Evolutionary conservation across 192 early-diverging fungal genomes (phyloP), one percentile per base, ranked within the genome.

Genomic region (Phlyctochytrium planicorne): DNA sequence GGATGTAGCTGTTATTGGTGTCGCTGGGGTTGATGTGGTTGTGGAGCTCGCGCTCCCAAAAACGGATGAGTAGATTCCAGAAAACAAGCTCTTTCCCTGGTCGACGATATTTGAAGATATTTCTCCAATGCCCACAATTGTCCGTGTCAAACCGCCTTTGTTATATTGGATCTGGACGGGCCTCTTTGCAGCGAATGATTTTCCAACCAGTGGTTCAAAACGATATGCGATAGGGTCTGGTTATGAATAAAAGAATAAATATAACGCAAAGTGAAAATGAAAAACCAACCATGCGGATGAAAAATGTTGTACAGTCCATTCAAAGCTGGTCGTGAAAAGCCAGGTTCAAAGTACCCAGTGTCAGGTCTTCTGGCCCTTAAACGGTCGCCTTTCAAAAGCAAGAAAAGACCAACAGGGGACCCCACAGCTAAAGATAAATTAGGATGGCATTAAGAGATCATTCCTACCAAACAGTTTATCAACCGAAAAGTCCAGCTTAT

Each of bases 261-360:
- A n/a, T n/a, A n/a, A n/a, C n/a, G n/a, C n/a, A n/a, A 59, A 14
- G 10, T 24, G 56, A 59, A 59, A 6, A 6, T 27, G 12, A 14
- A 59, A 59, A 24, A 6, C 24, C 24, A 61, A 69, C 40, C 40
- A 36, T 86, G 70, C 16, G 82, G 78, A 73, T 90, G 88, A 68
- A 91, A 94, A 24, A 94, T 85, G 67, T 94, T 94, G 78, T 92
- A 94, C 17, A 93, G 27, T 27, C 88, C 87, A 35, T 84, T 82
- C 30, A 85, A 84, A 20, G 85, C 85, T 4, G 93, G 93, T 59
- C 63, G 12, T 24, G 83, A 40, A 57, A 74, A 2, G 24, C 77
- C 73, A 27, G 55, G 55, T 10, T 14, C 27, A 29, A 4, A 10
- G 4, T 24, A 57, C n/a, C n/a, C n/a, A 14, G 10, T 36, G 14